Percentiles rank a stretch among this genome's conserved stretches.
Evolutionary conservation across 179 eudicot species (phyloP).

Genomic region (Carnegiea gigantea): DNA sequence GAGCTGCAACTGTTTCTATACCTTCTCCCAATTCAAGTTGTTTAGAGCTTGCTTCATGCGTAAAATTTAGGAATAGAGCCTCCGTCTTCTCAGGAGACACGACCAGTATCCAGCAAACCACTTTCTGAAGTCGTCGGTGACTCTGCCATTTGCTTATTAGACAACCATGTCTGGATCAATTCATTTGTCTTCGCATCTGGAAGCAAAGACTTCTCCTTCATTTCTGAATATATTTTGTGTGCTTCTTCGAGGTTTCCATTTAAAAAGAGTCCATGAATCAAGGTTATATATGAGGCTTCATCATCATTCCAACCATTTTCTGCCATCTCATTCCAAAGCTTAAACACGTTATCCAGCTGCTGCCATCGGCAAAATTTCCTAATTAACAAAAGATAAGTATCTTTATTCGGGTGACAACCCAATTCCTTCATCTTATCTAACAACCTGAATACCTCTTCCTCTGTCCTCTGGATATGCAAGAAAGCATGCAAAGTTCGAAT

Average conservation of each 20-base stretch:
- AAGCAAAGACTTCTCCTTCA: slow-evolving; percentile 58
- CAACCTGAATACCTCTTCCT: slow-evolving; percentile 54
- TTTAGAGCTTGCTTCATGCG: slow-evolving; percentile 22
- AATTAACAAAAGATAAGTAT: slow-evolving; percentile 66
- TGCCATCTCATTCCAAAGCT: slow-evolving; percentile 69
- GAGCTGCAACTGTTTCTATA: slow-evolving; percentile 32
- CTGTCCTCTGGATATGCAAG: slow-evolving; percentile 56
- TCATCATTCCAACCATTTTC: slow-evolving; percentile 63
- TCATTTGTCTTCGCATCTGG: slow-evolving; percentile 72
- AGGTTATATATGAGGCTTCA: slow-evolving; percentile 55
- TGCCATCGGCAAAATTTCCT: slow-evolving; percentile 78
- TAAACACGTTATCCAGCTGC: slow-evolving; percentile 53
- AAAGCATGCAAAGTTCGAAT: slow-evolving; percentile 71
- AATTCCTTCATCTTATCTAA: slow-evolving; percentile 63
- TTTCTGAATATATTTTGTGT: slow-evolving; percentile 54
- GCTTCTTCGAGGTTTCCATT: slow-evolving; percentile 81
- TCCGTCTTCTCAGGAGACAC: slow-evolving; percentile 14
- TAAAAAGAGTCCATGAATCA: slow-evolving; percentile 78
- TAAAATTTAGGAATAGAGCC: slow-evolving; percentile 21
- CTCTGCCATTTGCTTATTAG: slow-evolving; percentile 46
- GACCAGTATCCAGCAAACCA: slow-evolving; percentile 22
- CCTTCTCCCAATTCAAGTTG: slow-evolving; percentile 43
- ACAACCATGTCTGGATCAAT: slow-evolving; percentile 63
- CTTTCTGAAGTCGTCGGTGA: slow-evolving; percentile 18
- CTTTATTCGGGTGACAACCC: slow-evolving; percentile 62